A percentile compares a stretch with the other conserved stretches of the same genome.
Evolutionary conservation across 257 asterid species (phyloP).

Genomic region (Salvia miltiorrhiza): DNA sequence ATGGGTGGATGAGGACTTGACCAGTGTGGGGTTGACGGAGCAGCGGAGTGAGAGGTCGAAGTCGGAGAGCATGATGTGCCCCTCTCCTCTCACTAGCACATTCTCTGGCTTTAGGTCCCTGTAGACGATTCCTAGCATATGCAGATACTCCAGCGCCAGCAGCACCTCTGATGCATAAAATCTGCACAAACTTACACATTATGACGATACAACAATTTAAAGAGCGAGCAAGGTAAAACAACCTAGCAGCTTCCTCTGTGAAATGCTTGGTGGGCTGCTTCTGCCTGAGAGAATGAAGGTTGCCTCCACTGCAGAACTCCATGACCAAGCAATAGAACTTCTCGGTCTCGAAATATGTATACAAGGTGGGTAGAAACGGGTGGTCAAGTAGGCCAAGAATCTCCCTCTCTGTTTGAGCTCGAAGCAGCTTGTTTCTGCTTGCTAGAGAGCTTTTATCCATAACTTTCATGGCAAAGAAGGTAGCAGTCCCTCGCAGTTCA

Average conservation of each 20-base stretch:
- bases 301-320: slow-evolving; percentile 96
- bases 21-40: slow-evolving; percentile 83
- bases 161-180: slow-evolving; percentile 83
- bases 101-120: slow-evolving; percentile 92
- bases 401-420: slow-evolving; percentile 90
- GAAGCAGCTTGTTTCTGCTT: slow-evolving; percentile 69
- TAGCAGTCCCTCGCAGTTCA: slow-evolving; percentile 61
- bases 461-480: slow-evolving; percentile 92
- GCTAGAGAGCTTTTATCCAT: slow-evolving; percentile 91
- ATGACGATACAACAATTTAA: background rate
- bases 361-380: slow-evolving; percentile 83
- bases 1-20: slow-evolving; percentile 70
- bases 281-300: slow-evolving; percentile 88
- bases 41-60: slow-evolving; percentile 92
- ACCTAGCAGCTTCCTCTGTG: slow-evolving; percentile 83
- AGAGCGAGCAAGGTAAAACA: background rate
- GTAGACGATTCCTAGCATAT: slow-evolving; percentile 91
- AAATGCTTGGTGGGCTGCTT: slow-evolving; percentile 84
- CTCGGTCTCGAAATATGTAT: slow-evolving; percentile 82
- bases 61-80: slow-evolving; percentile 94
- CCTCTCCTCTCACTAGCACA: slow-evolving; percentile 80
- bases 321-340: slow-evolving; percentile 83
- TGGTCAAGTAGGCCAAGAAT: slow-evolving; percentile 89
- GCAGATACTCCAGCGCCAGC: slow-evolving; percentile 83
- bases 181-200: slow-evolving; percentile 32